Percentiles rank a stretch among this genome's conserved stretches.
Evolutionary conservation across 306 rosid species (phyloP).

Genomic region (Cicer cuneatum): DNA sequence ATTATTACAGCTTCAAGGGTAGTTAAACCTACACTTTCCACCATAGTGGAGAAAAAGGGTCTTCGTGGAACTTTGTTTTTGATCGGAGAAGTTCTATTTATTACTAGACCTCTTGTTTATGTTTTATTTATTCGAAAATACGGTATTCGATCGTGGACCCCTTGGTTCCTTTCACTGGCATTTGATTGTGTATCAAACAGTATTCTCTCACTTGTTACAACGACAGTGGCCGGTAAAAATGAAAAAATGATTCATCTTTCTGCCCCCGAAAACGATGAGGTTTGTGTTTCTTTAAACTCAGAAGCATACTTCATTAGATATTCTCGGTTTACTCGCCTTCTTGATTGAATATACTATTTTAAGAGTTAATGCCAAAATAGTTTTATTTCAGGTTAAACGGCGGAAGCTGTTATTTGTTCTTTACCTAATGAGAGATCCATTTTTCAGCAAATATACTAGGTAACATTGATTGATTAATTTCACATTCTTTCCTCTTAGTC

Average conservation of each 20-base stretch:
- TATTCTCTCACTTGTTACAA: constrained; percentile 64
- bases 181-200: constrained; percentile 67
- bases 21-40: constrained; percentile 63
- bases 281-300: constrained; percentile 51
- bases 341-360: too few species aligned
- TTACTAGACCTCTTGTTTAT: constrained; percentile 83
- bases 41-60: constrained; percentile 71
- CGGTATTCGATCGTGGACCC: constrained; percentile 85
- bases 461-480: constrained; percentile 29
- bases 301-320: constrained; percentile 9
- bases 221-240: constrained; percentile 49
- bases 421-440: constrained; percentile 97
- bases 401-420: constrained; percentile 81
- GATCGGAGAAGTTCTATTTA: constrained; percentile 75
- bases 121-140: constrained; percentile 77
- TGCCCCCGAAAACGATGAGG: constrained; percentile 80
- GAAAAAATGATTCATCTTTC: constrained; percentile 61
- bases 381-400: constrained; percentile 66
- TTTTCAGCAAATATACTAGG: constrained; percentile 90
- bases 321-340: not conserved
- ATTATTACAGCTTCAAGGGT: constrained; percentile 57
- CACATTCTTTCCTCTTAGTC: constrained; percentile 8
- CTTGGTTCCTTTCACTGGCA: constrained; percentile 85
- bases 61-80: constrained; percentile 69
- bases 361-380: constrained; percentile 40